Conservation (phyloP, 108 stramenopile species). For the Pseudonitzschia multistriata region DNA sequence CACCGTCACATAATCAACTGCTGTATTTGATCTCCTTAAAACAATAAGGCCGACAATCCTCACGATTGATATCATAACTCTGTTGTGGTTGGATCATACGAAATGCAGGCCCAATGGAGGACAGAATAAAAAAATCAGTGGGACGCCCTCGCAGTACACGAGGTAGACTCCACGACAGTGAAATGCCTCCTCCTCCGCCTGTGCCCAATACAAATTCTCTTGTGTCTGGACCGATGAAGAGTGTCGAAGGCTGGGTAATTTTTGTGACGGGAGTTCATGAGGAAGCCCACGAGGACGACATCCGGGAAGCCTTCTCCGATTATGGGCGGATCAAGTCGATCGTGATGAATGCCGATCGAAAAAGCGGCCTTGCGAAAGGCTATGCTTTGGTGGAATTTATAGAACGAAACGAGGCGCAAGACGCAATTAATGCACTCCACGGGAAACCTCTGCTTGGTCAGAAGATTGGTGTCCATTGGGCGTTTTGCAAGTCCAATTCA, state of each 20-base stretch:
- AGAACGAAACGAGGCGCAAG: slow-evolving; percentile 40
- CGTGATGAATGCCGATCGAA: slow-evolving; percentile 56
- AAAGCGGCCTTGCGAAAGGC: slow-evolving; percentile 59
- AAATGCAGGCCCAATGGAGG: neutral
- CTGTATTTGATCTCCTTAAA: neutral
- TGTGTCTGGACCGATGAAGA: slow-evolving; percentile 39
- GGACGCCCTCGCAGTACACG: slow-evolving; percentile 1
- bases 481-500: slow-evolving; percentile 39
- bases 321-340: slow-evolving; percentile 53
- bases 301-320: slow-evolving; percentile 50
- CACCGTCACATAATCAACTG: neutral
- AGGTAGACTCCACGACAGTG: slow-evolving; percentile 1
- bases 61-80: neutral
- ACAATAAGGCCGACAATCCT: neutral
- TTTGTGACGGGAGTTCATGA: slow-evolving; percentile 70
- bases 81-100: neutral
- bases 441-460: slow-evolving; percentile 54
- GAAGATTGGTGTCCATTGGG: slow-evolving; percentile 60
- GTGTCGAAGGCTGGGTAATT: slow-evolving; percentile 74
- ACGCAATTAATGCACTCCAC: slow-evolving; percentile 55
- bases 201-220: neutral
- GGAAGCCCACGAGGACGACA: slow-evolving; percentile 71
- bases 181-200: slow-evolving; percentile 19
- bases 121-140: neutral
- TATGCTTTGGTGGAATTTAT: slow-evolving; percentile 48